A percentile compares a stretch with the other conserved stretches of the same genome.
These are phyloP conservation scores for Penicillium oxalicum DNA, from an alignment of 2,329 filamentous ascomycete species.

Conservation along the genomic window DNA sequence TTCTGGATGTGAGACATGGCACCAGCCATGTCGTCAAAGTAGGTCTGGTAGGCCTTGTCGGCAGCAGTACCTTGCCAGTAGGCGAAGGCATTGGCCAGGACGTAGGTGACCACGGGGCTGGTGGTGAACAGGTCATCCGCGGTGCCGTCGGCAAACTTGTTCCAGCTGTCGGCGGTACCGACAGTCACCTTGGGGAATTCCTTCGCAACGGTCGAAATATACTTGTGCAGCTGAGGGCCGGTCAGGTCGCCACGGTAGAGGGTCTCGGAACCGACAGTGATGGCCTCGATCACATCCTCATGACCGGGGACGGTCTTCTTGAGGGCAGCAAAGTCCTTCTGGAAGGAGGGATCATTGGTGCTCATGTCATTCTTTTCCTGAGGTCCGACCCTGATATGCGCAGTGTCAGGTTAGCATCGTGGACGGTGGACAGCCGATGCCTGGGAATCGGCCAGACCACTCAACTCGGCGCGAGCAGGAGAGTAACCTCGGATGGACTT, in stretches of 20 bases:
- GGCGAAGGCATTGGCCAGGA: conserved; percentile 63
- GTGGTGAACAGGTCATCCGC: conserved; percentile 54
- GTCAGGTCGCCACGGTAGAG: conserved; percentile 65
- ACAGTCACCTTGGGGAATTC: conserved; percentile 52
- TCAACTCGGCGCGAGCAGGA: neutral
- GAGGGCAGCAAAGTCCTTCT: conserved; percentile 56
- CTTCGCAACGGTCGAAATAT: conserved; percentile 57
- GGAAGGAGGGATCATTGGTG: conserved; percentile 51
- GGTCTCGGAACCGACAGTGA: conserved; percentile 66
- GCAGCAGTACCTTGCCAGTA: conserved; percentile 64
- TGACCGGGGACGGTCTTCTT: conserved; percentile 39
- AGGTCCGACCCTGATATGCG: conserved; percentile 15
- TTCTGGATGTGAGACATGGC: conserved; percentile 59
- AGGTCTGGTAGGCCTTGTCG: conserved; percentile 54
- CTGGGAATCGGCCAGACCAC: too few species aligned
- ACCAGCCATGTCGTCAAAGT: conserved; percentile 62
- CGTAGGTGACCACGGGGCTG: conserved; percentile 51
- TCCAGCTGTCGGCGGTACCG: conserved; percentile 68
- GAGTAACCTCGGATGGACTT: conserved; percentile 18
- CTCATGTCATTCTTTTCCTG: conserved; percentile 11
- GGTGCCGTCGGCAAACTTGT: conserved; percentile 63
- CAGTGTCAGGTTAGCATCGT: neutral
- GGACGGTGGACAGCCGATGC: too few species aligned
- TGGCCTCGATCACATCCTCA: conserved; percentile 58
- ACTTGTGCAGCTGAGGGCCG: conserved; percentile 52